Base-by-base conservation (phyloP, 257 asterid genomes). In the Solanum pinnatisectum region DNA sequence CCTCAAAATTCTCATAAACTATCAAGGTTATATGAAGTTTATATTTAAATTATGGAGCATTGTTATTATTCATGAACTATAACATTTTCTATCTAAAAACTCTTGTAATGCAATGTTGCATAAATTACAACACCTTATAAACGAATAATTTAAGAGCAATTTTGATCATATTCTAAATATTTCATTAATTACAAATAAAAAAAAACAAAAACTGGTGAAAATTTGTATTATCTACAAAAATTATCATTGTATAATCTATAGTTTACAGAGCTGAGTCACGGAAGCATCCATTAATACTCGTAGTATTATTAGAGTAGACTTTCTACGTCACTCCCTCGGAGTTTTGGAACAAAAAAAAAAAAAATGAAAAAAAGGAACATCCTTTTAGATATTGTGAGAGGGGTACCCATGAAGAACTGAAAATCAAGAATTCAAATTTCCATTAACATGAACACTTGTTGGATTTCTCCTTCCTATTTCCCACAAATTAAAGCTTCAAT, bases 391-490 rank as follows among this genome's bases (percentile, higher is more conserved):
- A 72, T 35, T 70, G 40, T 32, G 40, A 30, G 12, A 30, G 22
- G 81, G 7, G 20, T 2, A 20, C 0, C 35, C 13, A 40, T 46
- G 56, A 56, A 15, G 15, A 46, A 83, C 33, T 8, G 22, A 23
- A 25, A 60, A 7, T 25, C 84, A 72, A 92, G 90, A 35, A 95
- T 92, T 97, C 94, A 87, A 81, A 90, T 73, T 73, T 10, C 32
- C 46, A 36, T 73, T 36, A 73, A 91, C 85, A 71, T 88, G 84
- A 89, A 88, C 91, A 73, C 60, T 68, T 71, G 88, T 86, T 89
- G 88, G 86, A 63, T 86, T n/a, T 32, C 92, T 84, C 40, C 84
- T 30, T 10, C 87, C 63, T 76, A 84, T 56, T 74, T 85, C 68
- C 72, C 89, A 10, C 88, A 32, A 84, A 68, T 40, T 52, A 74